Evolutionary conservation across 192 early-diverging fungal genomes (phyloP), one percentile per base, ranked within the genome.

Genomic region (Backusella parvicylindrica): DNA sequence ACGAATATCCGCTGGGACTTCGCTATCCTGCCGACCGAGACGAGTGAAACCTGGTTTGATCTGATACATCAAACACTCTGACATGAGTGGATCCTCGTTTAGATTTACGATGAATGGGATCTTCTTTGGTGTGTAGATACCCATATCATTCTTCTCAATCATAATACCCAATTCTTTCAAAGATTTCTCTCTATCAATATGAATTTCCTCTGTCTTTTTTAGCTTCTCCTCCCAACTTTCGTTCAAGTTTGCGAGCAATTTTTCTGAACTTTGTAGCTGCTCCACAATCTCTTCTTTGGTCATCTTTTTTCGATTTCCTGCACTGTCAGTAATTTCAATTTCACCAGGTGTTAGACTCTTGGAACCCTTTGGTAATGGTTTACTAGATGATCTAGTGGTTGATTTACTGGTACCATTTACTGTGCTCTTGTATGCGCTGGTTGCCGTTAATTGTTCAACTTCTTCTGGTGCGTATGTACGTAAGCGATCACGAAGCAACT

Each of bases 171-270:
- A 75, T 38, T 92, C 91, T 23, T 86, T 83, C 41, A 94, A 79
- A 1, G 86, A 86, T 23, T 76, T 76, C 72, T 91, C 90, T 18
- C 90, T 84, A 38, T 87, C 84, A 18, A 73, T 63, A 71, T 93
- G 88, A 53, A 94, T 83, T 64, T 81, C 73, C 73, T 89, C 86
- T 6, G 92, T 89, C 78, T 84, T 84, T 15, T 80, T 76, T 64
- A 94, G 82, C 68, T 92, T 95, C 31, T 92, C 88, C 78, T 93
- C 93, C 87, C 89, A 94, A 40, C 87, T 87, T 78, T 89, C 84
- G 69, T 90, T 91, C 18, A 95, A 77, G 80, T 93, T 89, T 3
- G 83, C 85, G 13, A 95, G 82, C 18, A 95, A 81, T 79, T 95
- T 95, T 63, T 95, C 93, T 70, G 83, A 88, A 2, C 91, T 90